These are phyloP conservation scores for Cubamyces sp. DNA, from an alignment of 768 basidiomycete species.

Conservation along the genomic window DNA sequence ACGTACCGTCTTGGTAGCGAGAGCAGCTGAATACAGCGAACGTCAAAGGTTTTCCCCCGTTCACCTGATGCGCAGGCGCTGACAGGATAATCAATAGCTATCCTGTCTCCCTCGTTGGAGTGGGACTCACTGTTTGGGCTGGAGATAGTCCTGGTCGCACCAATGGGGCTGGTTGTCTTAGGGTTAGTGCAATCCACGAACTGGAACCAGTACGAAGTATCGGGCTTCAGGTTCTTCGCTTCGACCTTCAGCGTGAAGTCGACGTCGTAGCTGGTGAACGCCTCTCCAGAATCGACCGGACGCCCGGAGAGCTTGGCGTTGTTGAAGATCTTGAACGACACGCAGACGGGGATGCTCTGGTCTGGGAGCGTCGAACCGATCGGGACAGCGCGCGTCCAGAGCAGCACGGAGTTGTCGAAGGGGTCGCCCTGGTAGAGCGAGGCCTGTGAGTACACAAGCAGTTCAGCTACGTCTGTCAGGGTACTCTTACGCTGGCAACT, in stretches of 20 bases:
- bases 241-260: constrained; percentile 67
- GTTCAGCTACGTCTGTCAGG: too few species aligned
- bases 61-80: constrained; percentile 52
- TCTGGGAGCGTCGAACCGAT: constrained; percentile 40
- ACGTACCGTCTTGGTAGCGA: constrained; percentile 51
- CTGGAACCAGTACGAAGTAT: constrained; percentile 58
- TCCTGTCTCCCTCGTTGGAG: not conserved
- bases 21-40: constrained; percentile 66
- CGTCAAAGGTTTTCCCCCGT: constrained; percentile 55
- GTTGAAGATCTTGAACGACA: constrained; percentile 49
- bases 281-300: constrained; percentile 48
- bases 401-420: constrained; percentile 53
- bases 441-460: too few species aligned
- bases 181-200: constrained; percentile 59
- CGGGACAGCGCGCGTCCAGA: constrained; percentile 61
- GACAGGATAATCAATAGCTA: not conserved
- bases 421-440: constrained; percentile 52
- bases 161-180: constrained; percentile 48
- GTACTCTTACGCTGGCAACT: constrained; percentile 51
- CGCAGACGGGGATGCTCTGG: constrained; percentile 54
- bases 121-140: constrained; percentile 45
- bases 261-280: constrained; percentile 59
- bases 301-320: constrained; percentile 40
- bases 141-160: constrained; percentile 55
- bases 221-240: constrained; percentile 51